These are phyloP conservation scores for Coelastrella sp. DNA, from an alignment of 139 green algal genomes.

Conservation along the genomic window DNA sequence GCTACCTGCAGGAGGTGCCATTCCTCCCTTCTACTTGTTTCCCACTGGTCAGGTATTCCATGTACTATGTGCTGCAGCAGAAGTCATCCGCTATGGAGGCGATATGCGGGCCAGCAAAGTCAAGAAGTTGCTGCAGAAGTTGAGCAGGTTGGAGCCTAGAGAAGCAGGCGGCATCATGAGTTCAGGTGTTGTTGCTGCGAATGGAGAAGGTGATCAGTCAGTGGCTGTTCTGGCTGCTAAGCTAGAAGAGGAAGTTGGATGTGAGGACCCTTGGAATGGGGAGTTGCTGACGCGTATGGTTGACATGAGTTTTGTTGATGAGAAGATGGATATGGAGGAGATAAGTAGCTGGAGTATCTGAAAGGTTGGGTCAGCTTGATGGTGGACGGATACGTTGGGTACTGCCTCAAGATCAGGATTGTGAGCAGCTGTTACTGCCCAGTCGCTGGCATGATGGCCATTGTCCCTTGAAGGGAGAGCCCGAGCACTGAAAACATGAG, in stretches of 20 bases:
- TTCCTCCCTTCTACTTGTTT: conserved; percentile 86
- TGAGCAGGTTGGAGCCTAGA: neutral
- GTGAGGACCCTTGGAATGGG: conserved; percentile 80
- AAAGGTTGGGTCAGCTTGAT: too few species aligned
- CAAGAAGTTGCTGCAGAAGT: conserved; percentile 27
- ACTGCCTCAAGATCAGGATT: too few species aligned
- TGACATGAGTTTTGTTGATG: conserved; percentile 54
- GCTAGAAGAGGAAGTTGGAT: conserved; percentile 67
- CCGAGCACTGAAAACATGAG: too few species aligned
- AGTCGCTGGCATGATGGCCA: too few species aligned
- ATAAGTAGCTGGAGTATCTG: conserved; percentile 27
- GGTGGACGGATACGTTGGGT: too few species aligned
- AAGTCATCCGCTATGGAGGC: conserved; percentile 39
- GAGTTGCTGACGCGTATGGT: conserved; percentile 65
- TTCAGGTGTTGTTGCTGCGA: neutral
- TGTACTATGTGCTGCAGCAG: conserved; percentile 41
- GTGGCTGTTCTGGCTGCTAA: conserved; percentile 52
- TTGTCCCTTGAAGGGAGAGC: too few species aligned
- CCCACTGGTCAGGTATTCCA: conserved; percentile 59
- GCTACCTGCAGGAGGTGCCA: conserved; percentile 56
- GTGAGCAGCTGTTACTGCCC: too few species aligned
- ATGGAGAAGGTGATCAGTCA: neutral
- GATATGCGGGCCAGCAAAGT: neutral
- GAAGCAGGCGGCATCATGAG: neutral
- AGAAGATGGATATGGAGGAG: conserved; percentile 11